Conservation (phyloP, 73 alveolate species). For the Tetrahymena borealis region DNA sequence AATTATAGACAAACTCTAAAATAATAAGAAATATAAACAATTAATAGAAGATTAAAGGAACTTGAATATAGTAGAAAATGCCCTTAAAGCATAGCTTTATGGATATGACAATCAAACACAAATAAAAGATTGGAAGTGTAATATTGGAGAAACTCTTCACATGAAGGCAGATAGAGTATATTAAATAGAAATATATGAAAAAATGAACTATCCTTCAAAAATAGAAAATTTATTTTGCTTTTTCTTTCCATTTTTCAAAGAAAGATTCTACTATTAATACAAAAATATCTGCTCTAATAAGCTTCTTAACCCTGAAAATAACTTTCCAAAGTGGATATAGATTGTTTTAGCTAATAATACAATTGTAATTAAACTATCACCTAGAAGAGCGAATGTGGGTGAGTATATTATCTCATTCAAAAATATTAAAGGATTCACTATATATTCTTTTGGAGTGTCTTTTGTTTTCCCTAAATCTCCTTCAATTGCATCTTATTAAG, state of each 20-base stretch:
- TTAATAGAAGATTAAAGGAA: neutral
- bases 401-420: neutral
- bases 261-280: neutral
- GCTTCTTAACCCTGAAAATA: neutral
- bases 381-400: neutral
- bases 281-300: neutral
- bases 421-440: neutral
- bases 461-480: neutral
- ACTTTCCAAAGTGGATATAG: neutral
- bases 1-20: neutral
- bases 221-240: neutral
- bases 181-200: neutral
- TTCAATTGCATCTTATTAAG: neutral
- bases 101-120: neutral
- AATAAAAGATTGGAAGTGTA: neutral
- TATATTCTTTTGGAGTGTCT: neutral
- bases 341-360: neutral
- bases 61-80: neutral
- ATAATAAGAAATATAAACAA: neutral
- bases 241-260: neutral
- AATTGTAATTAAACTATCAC: neutral
- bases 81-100: neutral
- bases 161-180: neutral
- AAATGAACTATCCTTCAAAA: neutral
- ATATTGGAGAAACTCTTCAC: neutral